phyloP scores from a whole-genome alignment of 805 yeast species.

The Zygosaccharomyces kombuchaensis region DNA sequence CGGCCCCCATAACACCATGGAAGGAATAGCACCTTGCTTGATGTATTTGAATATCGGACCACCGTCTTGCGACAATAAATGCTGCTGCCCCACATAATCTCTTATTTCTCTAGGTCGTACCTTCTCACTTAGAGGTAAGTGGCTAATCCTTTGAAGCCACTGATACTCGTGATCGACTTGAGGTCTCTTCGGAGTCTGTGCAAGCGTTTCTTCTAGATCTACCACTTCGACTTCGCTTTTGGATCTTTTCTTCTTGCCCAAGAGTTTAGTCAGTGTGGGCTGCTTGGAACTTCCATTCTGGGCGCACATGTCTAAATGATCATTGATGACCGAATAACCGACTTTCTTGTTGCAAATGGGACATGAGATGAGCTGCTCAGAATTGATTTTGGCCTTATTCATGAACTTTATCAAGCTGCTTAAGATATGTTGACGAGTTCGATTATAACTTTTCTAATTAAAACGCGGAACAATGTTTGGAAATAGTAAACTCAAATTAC shows the following conservation, averaged over 20 bases:
- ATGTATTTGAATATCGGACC: constrained; percentile 69
- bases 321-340: constrained; percentile 25
- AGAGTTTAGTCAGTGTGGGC: constrained; percentile 19
- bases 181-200: background rate
- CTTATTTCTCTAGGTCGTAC: constrained; percentile 70
- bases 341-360: constrained; percentile 31
- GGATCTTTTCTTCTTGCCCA: constrained; percentile 8
- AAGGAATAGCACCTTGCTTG: constrained; percentile 61
- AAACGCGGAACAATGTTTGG: background rate
- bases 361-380: constrained; percentile 29
- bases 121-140: constrained; percentile 63
- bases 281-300: constrained; percentile 10
- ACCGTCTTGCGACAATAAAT: constrained; percentile 54
- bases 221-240: background rate
- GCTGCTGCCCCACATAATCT: constrained; percentile 82
- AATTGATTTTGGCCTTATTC: constrained; percentile 6
- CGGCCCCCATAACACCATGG: constrained; percentile 90
- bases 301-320: constrained; percentile 32
- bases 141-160: constrained; percentile 28
- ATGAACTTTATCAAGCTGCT: background rate
- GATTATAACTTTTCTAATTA: background rate
- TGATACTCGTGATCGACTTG: constrained; percentile 21
- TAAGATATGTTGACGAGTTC: background rate
- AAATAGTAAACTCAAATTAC: too few relatives aligned
- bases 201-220: background rate